Percentiles rank a stretch among this genome's conserved stretches.
Conservation (phyloP, 2,329 filamentous ascomycete species). For the Colletotrichum sp. region DNA sequence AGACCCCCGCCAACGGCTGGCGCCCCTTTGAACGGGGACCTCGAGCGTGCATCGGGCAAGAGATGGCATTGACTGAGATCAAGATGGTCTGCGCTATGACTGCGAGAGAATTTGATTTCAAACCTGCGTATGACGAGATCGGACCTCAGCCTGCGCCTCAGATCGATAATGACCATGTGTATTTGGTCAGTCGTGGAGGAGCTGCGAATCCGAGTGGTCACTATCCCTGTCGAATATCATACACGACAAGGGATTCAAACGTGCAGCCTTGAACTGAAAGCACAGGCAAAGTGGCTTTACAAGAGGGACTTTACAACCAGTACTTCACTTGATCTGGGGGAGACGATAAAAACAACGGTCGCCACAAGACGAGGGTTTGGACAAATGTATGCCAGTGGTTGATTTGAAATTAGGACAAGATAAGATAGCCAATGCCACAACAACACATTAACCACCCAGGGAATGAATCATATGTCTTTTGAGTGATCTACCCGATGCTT, state of each 20-base stretch:
- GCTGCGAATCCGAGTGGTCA: neutral
- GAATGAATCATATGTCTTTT: too few relatives aligned
- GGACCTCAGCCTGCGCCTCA: conserved; percentile 15
- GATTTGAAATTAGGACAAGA: neutral
- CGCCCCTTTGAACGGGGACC: conserved; percentile 59
- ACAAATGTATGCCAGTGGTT: neutral
- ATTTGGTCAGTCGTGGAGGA: neutral
- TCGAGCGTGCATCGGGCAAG: conserved; percentile 61
- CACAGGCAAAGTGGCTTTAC: neutral
- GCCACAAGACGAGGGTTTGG: neutral
- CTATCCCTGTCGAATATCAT: neutral
- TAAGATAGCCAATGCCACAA: neutral
- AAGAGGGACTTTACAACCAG: neutral
- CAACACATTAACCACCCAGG: neutral
- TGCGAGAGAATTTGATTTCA: conserved; percentile 54
- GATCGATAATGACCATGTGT: neutral
- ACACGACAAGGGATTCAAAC: neutral
- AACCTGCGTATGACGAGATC: conserved; percentile 39
- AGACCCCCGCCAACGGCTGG: conserved; percentile 50
- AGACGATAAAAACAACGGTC: neutral
- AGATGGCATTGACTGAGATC: conserved; percentile 58
- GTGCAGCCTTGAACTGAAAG: neutral
- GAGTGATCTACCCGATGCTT: too few relatives aligned
- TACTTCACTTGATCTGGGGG: neutral
- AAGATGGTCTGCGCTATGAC: conserved; percentile 55